Percentiles rank a stretch among this genome's conserved stretches.
phyloP scores from a whole-genome alignment of 169 alveolate species.

The Plasmodium falciparum region DNA sequence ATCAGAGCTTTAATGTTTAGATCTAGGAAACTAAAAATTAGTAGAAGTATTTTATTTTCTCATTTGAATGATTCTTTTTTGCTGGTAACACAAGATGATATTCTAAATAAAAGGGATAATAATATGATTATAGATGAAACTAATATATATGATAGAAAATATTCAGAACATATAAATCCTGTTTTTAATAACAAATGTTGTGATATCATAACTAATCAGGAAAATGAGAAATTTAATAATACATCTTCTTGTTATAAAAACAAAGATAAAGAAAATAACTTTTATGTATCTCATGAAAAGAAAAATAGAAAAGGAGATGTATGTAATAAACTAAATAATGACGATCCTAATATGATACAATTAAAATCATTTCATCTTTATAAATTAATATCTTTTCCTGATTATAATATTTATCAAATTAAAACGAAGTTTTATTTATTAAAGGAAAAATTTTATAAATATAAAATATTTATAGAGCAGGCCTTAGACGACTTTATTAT shows the following conservation, averaged over 20 bases:
- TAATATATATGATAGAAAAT: not conserved
- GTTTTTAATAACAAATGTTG: not conserved
- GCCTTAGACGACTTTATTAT: slow-evolving; percentile 2
- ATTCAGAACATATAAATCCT: too few species aligned
- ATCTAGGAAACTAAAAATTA: slow-evolving; percentile 24
- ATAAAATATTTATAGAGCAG: slow-evolving; percentile 27
- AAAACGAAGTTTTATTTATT: slow-evolving; percentile 51
- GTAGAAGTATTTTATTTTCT: slow-evolving; percentile 10
- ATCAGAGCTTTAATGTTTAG: slow-evolving; percentile 51
- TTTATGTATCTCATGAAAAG: not conserved
- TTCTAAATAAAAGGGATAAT: not conserved
- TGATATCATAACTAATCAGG: not conserved
- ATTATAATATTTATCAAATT: slow-evolving; percentile 36
- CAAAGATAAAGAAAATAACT: too few species aligned
- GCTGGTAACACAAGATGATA: too few species aligned
- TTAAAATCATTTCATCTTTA: slow-evolving; percentile 22
- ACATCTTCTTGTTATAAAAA: not conserved
- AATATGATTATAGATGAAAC: not conserved
- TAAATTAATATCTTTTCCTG: slow-evolving; percentile 25
- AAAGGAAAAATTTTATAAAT: slow-evolving; percentile 47
- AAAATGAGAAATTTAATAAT: not conserved
- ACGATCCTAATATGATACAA: not conserved
- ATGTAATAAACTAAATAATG: not conserved
- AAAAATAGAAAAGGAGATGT: not conserved
- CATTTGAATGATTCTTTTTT: slow-evolving; percentile 4